Base-by-base conservation (phyloP, 441 rosid genomes). In the Syzygium malaccense region DNA sequence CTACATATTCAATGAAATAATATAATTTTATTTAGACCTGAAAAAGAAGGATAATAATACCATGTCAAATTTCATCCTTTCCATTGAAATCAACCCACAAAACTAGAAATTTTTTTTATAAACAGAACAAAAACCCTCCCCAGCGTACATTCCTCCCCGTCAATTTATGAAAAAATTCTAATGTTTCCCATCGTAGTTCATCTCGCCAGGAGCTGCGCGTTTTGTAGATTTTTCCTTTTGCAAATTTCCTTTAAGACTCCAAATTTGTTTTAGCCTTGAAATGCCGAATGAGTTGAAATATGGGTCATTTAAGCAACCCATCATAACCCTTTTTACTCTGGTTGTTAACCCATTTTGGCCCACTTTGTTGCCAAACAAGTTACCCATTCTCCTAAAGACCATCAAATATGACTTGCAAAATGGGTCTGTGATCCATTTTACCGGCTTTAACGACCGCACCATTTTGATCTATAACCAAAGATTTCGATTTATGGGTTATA, bases 191-290 rank as follows among this genome's bases (percentile, higher is more conserved):
- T 9, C 45, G 41, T 2, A 32, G 45, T 66, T 17, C 45, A 66
- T 32, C 78, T 66, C 45, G 8, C 78, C 78, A 32, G 5, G 25
- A 32, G 26, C 80, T 10, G 14, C 11, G 80, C 78, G 26, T 33
- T 33, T 68, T n/a, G 48, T 2, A 10, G 48, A 33, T 33, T 68
- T 56, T 33, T 19, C 48, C 25, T 68, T 19, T 68, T 12, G 41
- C 80, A 68, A 41, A 19, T 68, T 68, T 20, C 80, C 28, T 2
- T 33, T 0, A 68, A 19, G 49, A 19, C 80, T 1, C 48, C 48
- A 10, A 2, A 0, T 7, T 26, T 68, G 14, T 68, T 68, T 68
- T 18, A 0, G 28, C 37, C 19, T 68, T 33, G 0, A 23, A 33
- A 20, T 23, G 14, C 80, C 48, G 20, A 33, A 25, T 0, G 48